Base-by-base conservation (phyloP, 2,329 filamentous ascomycete species). In the Beauveria varroae region DNA sequence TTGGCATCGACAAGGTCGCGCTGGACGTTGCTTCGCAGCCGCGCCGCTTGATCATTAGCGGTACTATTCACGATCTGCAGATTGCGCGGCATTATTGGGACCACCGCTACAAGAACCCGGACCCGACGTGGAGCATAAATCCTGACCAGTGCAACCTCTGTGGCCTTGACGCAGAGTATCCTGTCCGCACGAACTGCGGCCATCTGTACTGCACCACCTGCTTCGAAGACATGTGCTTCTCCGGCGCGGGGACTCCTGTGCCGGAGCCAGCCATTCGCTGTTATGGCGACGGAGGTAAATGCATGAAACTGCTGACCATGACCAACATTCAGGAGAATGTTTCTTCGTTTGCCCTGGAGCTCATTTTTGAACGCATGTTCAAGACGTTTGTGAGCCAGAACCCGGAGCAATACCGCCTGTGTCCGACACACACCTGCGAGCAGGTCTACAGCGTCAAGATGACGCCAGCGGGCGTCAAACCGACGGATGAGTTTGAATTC, bases 221-320 rank as follows among this genome's bases (percentile, higher is more conserved):
- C 53, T 62, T 57, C 20, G 53, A 62, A 18, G 53, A 44, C 60
- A 57, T 62, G 60, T 62, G 60, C n/a, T 47, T 62, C n/a, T 62
- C 47, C 2, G 52, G 46, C 24, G 52, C 60, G 14, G 37, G 30
- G 12, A 57, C 40, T 1, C 30, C 34, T 4, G n/a, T 24, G n/a
- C 46, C 37, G 8, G 46, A 24, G 16, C 60, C 52, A 1, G 60
- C 52, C 46, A 44, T 62, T 10, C 34, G 53, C 20, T 62, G 60
- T 24, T 62, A 62, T 20, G 60, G 60, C 46, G 53, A 57, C 26
- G 55, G 47, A 20, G 60, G 60, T 4, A n/a, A 18, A 14, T 62
- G 60, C 37, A 41, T 28, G 26, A 16, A 28, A 22, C 1, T 62
- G n/a, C 53, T 62, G 6, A 40, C 46, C 14, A 47, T 57, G 26